Evolutionary conservation across 352 stramenopile genomes (phyloP).

Genomic region (Globisporangium spinosum): DNA sequence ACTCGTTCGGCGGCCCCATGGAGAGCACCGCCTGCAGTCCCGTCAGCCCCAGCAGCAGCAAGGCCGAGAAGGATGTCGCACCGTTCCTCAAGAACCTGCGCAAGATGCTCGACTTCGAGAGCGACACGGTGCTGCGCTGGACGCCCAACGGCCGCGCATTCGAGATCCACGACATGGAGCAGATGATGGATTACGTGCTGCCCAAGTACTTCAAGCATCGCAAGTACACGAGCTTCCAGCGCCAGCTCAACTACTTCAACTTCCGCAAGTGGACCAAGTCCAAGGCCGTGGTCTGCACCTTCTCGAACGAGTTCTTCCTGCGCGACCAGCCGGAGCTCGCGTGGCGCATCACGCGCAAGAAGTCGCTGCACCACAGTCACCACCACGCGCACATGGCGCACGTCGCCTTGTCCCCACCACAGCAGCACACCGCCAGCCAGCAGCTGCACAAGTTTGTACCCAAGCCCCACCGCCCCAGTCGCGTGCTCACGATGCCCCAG

Average conservation of each 20-base stretch:
- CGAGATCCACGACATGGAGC: slow-evolving; percentile 74
- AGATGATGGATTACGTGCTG: slow-evolving; percentile 82
- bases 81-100: slow-evolving; percentile 67
- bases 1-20: background rate
- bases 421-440: background rate
- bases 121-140: slow-evolving; percentile 52
- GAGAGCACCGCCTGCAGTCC: slow-evolving; percentile 1
- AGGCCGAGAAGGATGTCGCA: slow-evolving; percentile 41
- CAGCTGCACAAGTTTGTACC: slow-evolving; percentile 5
- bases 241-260: slow-evolving; percentile 94
- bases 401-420: background rate
- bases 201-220: slow-evolving; percentile 94
- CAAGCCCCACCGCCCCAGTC: slow-evolving; percentile 8
- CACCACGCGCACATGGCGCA: slow-evolving; percentile 12
- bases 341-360: slow-evolving; percentile 68
- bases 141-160: slow-evolving; percentile 58
- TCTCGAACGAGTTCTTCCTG: slow-evolving; percentile 73
- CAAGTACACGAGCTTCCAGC: slow-evolving; percentile 92
- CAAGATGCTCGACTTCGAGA: slow-evolving; percentile 61
- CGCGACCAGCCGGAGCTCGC: slow-evolving; percentile 62
- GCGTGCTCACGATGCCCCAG: slow-evolving; percentile 5
- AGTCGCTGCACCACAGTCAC: slow-evolving; percentile 32
- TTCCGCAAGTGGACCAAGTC: slow-evolving; percentile 91
- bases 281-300: slow-evolving; percentile 69
- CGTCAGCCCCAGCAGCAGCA: slow-evolving; percentile 5